Evolutionary conservation across 257 asterid species (phyloP).

Genomic region (Solanum rostratum): DNA sequence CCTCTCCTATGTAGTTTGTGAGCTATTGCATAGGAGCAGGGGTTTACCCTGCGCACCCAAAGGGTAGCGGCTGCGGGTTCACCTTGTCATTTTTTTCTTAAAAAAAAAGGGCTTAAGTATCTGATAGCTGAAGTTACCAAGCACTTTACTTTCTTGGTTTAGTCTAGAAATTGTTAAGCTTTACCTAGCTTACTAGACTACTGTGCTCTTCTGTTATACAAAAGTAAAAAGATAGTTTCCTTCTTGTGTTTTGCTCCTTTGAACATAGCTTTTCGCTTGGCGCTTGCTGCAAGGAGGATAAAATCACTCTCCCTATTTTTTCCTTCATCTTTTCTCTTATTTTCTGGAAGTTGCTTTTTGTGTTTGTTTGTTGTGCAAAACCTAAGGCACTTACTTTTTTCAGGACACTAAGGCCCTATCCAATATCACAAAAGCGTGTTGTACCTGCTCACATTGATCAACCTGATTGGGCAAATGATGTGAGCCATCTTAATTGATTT

Average conservation of each 20-base stretch:
- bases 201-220: background rate
- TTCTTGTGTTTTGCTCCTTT: background rate
- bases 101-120: background rate
- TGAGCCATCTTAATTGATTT: slow-evolving; percentile 26
- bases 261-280: background rate
- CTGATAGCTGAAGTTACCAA: background rate
- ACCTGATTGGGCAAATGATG: slow-evolving; percentile 97
- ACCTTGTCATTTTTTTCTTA: too few species aligned
- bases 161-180: background rate
- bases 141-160: background rate
- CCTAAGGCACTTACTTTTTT: background rate
- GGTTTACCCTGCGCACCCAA: too few species aligned
- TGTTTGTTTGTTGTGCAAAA: background rate
- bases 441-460: slow-evolving; percentile 71
- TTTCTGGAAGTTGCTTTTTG: background rate
- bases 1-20: too few species aligned
- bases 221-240: background rate
- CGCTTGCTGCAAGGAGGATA: background rate
- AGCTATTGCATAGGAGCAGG: too few species aligned
- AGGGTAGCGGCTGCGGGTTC: too few species aligned
- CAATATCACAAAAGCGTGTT: slow-evolving; percentile 57
- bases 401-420: slow-evolving; percentile 72
- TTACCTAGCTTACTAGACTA: background rate
- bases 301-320: background rate
- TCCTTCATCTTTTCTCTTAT: background rate